Conservation (phyloP, 129 eudicot genomes). For the Apium graveolens region DNA sequence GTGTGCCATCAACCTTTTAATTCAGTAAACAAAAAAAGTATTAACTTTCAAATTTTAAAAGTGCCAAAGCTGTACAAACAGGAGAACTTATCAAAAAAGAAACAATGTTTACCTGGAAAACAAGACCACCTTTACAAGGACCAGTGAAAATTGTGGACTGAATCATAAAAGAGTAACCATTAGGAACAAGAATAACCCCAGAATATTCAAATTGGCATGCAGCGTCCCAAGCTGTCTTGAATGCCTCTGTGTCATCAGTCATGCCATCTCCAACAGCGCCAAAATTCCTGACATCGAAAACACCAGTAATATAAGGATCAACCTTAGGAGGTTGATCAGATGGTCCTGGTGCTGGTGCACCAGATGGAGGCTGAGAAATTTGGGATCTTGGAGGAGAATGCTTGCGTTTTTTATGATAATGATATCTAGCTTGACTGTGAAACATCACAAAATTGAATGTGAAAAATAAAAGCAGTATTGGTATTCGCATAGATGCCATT, state of each 20-base stretch:
- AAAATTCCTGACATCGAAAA: constrained; percentile 44
- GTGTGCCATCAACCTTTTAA: constrained; percentile 53
- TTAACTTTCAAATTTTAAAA: neutral
- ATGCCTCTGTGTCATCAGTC: constrained; percentile 54
- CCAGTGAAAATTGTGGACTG: constrained; percentile 69
- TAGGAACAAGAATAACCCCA: constrained; percentile 35
- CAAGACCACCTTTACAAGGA: constrained; percentile 49
- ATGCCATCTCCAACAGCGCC: constrained; percentile 75
- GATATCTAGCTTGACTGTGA: constrained; percentile 36
- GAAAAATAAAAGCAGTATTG: constrained; percentile 10
- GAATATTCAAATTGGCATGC: constrained; percentile 47
- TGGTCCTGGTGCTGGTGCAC: constrained; percentile 21
- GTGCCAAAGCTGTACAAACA: neutral
- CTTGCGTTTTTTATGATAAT: constrained; percentile 21
- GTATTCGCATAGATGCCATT: constrained; percentile 17
- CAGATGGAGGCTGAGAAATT: constrained; percentile 29
- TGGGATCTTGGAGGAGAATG: constrained; percentile 26
- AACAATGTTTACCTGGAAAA: constrained; percentile 39
- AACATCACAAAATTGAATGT: constrained; percentile 11
- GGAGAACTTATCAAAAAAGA: neutral
- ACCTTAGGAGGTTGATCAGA: constrained; percentile 7
- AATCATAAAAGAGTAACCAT: constrained; percentile 48
- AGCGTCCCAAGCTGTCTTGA: constrained; percentile 65
- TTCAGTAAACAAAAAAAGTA: neutral
- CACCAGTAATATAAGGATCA: neutral